Evolutionary conservation across 2,329 filamentous ascomycete species (phyloP).

Genomic region (Colletotrichum coccodes): DNA sequence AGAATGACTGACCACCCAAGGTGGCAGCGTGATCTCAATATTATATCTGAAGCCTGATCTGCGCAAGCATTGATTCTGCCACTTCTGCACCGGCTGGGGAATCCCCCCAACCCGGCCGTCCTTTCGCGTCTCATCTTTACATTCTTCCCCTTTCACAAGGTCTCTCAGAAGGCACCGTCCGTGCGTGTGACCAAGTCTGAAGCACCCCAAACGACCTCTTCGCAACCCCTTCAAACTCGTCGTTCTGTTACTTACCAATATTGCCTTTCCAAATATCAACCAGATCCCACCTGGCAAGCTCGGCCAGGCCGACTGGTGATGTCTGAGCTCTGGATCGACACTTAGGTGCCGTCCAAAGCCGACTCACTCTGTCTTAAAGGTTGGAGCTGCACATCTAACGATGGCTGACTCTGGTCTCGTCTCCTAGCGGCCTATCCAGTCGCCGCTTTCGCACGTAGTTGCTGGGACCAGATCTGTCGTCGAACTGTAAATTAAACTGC

Average conservation of each 20-base stretch:
- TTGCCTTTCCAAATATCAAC: neutral
- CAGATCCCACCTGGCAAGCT: neutral
- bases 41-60: conserved; percentile 65
- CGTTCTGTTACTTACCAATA: neutral
- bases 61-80: conserved; percentile 14
- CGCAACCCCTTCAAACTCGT: neutral
- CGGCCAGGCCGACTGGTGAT: neutral
- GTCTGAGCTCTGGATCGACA: neutral
- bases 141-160: conserved; percentile 11
- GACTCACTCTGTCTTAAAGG: too few relatives aligned
- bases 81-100: conserved; percentile 1
- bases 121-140: conserved; percentile 29
- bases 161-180: neutral
- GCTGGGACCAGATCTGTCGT: neutral
- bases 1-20: conserved; percentile 67
- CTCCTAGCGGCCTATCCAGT: too few relatives aligned
- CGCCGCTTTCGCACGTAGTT: neutral
- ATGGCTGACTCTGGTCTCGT: too few relatives aligned
- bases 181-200: neutral
- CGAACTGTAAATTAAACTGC: neutral
- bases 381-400: neutral
- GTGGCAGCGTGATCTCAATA: conserved; percentile 70
- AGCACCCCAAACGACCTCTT: neutral
- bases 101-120: neutral
- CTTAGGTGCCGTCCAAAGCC: neutral